These are phyloP conservation scores for Pichia gijzeniarum DNA, from an alignment of 805 yeast genomes.

Conservation along the genomic window DNA sequence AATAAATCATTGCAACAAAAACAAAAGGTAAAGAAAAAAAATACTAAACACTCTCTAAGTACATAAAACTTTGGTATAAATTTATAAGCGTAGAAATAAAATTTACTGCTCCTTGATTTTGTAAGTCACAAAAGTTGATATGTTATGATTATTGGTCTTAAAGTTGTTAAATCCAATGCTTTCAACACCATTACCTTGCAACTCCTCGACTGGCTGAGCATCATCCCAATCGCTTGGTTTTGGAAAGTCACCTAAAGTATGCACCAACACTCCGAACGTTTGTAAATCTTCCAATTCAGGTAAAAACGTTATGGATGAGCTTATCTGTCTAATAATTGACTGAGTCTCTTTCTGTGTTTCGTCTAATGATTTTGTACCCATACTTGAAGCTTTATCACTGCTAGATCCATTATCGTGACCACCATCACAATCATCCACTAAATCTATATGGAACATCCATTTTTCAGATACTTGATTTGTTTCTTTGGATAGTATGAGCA, in stretches of 20 bases:
- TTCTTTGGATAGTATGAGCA: slow-evolving; percentile 66
- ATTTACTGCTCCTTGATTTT: slow-evolving; percentile 24
- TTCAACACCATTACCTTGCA: slow-evolving; percentile 50
- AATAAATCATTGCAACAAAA: background rate
- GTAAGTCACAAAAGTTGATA: slow-evolving; percentile 68
- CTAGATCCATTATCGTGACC: too few species aligned
- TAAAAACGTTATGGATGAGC: slow-evolving; percentile 79
- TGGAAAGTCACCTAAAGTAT: slow-evolving; percentile 60
- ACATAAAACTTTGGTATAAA: too few species aligned
- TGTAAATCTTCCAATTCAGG: slow-evolving; percentile 62
- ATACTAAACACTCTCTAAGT: too few species aligned
- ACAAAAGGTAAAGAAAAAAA: background rate
- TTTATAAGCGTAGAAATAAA: too few species aligned
- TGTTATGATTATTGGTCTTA: slow-evolving; percentile 58
- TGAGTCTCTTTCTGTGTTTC: slow-evolving; percentile 73
- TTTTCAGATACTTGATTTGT: slow-evolving; percentile 67
- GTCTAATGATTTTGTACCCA: slow-evolving; percentile 21
- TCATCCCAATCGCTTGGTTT: slow-evolving; percentile 86
- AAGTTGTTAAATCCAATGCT: slow-evolving; percentile 64
- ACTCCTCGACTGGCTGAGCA: slow-evolving; percentile 39
- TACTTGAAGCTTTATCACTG: too few species aligned
- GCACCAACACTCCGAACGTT: slow-evolving; percentile 80
- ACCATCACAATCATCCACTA: slow-evolving; percentile 5
- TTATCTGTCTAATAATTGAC: slow-evolving; percentile 78
- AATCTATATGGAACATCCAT: slow-evolving; percentile 73